Conservation (phyloP, 495 filamentous ascomycete genomes). For the Tuber indicum region DNA sequence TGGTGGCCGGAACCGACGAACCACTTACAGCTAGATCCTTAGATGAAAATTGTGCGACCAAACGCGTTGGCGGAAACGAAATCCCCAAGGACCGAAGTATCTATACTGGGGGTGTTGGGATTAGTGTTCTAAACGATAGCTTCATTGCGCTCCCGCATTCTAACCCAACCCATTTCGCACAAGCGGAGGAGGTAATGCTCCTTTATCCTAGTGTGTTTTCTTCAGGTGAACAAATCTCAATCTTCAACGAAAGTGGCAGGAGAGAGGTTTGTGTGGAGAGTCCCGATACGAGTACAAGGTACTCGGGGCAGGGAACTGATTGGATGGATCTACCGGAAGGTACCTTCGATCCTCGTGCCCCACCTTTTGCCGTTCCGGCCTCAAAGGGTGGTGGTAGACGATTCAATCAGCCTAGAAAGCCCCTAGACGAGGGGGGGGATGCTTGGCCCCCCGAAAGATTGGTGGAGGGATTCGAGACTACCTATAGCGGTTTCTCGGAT, state of each 20-base stretch:
- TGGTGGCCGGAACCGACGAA: background rate
- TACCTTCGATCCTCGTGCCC: slow-evolving; percentile 14
- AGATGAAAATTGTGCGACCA: background rate
- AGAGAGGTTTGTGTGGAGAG: background rate
- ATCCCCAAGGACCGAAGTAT: background rate
- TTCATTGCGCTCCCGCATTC: background rate
- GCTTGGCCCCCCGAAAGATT: slow-evolving; percentile 13
- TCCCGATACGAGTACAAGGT: background rate
- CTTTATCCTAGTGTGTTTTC: background rate
- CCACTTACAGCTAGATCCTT: background rate
- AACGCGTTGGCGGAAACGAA: background rate
- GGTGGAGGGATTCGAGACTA: slow-evolving; percentile 18
- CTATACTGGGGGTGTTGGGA: background rate
- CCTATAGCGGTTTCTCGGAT: background rate
- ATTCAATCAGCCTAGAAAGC: background rate
- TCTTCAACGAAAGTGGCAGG: background rate
- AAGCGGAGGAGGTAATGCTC: background rate
- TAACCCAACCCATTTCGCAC: background rate
- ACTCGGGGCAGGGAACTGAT: background rate
- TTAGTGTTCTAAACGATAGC: background rate
- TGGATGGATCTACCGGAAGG: background rate
- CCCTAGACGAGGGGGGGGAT: background rate
- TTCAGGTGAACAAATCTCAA: background rate
- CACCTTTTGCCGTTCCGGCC: background rate
- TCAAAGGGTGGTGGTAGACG: background rate